A percentile compares a stretch with the other conserved stretches of the same genome.
Evolutionary conservation across 2,329 filamentous ascomycete species (phyloP).

Genomic region (Zopfia rhizophila): DNA sequence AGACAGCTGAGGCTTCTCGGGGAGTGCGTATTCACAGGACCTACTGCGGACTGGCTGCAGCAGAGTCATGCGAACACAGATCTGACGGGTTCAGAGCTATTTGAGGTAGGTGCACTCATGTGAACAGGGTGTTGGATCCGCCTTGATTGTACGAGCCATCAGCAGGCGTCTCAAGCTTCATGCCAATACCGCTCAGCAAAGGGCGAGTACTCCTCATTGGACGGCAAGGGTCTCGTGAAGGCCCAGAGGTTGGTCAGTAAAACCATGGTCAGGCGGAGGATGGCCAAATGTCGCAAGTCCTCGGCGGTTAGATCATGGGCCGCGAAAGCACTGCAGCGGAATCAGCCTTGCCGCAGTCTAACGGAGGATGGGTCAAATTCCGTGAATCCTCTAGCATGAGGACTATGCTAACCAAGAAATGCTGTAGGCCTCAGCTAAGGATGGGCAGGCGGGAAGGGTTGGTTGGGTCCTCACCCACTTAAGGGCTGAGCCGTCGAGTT

Average conservation of each 20-base stretch:
- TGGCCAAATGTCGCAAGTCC: constrained; percentile 2
- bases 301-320: neutral
- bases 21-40: constrained; percentile 4
- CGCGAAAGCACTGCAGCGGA: neutral
- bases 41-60: constrained; percentile 8
- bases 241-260: constrained; percentile 5
- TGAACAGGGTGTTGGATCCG: constrained; percentile 8
- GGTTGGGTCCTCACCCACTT: constrained; percentile 1
- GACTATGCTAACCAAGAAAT: constrained; percentile 8
- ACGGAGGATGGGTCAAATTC: constrained; percentile 1
- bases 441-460: constrained; percentile 7
- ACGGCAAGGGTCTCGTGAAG: constrained; percentile 8
- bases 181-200: constrained; percentile 6
- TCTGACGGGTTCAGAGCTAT: constrained; percentile 5
- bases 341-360: neutral
- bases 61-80: constrained; percentile 10
- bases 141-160: constrained; percentile 8
- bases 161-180: constrained; percentile 12
- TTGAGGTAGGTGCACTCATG: constrained; percentile 7
- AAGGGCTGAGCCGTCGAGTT: constrained; percentile 3
- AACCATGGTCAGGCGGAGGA: constrained; percentile 3
- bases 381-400: constrained; percentile 4
- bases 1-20: too few species aligned
- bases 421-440: constrained; percentile 5
- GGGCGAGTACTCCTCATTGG: constrained; percentile 9